These are phyloP conservation scores for Yamadazyma endophytica DNA, from an alignment of 805 yeast genomes.

Conservation along the genomic window DNA sequence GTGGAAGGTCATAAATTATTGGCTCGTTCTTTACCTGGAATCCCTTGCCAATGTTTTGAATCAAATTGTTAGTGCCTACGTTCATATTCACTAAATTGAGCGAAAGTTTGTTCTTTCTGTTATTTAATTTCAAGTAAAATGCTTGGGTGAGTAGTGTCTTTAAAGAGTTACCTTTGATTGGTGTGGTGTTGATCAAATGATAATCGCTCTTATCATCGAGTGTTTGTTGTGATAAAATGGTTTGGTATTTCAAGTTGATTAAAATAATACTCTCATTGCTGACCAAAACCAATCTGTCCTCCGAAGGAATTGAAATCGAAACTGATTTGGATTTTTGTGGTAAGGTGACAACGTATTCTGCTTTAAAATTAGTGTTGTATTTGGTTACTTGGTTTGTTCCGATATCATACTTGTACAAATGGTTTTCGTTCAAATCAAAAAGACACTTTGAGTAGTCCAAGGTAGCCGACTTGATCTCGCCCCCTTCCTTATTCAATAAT, in stretches of 20 bases:
- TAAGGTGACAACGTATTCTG: conserved; percentile 2
- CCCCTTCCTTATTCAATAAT: conserved; percentile 19
- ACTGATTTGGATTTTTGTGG: neutral
- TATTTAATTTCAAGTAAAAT: conserved; percentile 36
- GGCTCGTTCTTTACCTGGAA: conserved; percentile 15
- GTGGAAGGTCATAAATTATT: conserved; percentile 1
- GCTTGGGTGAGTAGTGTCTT: conserved; percentile 40
- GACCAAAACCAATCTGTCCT: conserved; percentile 45
- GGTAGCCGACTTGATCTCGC: no score
- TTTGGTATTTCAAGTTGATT: conserved; percentile 42
- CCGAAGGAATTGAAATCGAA: conserved; percentile 37
- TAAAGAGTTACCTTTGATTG: conserved; percentile 41
- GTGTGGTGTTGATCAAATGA: conserved; percentile 20
- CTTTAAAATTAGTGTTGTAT: conserved; percentile 5
- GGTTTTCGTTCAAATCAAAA: conserved; percentile 2
- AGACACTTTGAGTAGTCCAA: no score
- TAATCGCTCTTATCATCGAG: conserved; percentile 10
- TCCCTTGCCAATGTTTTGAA: conserved; percentile 68
- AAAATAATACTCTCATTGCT: conserved; percentile 36
- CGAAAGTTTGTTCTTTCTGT: conserved; percentile 39
- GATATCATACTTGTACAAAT: conserved; percentile 7
- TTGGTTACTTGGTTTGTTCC: conserved; percentile 5
- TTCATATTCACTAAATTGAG: conserved; percentile 47
- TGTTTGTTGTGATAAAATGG: conserved; percentile 31
- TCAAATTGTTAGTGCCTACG: conserved; percentile 63